Conservation (phyloP, 2,329 filamentous ascomycete genomes). For the Alternaria sp. region DNA sequence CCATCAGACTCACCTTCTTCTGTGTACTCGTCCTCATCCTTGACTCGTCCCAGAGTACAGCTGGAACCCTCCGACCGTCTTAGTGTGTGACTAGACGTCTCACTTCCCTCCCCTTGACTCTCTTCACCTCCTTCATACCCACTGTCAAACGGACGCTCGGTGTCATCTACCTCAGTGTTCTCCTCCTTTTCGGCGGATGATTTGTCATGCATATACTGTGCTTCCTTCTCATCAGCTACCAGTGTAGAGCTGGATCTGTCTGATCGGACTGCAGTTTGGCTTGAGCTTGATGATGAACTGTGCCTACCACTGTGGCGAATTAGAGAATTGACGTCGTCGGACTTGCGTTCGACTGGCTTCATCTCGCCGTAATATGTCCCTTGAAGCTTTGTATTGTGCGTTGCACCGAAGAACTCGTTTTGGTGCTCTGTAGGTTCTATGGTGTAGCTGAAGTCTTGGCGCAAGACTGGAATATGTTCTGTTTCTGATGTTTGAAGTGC, state of each 20-base stretch:
- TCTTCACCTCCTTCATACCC: neutral
- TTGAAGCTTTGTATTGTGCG: neutral
- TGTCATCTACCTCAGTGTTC: neutral
- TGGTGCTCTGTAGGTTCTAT: too few species aligned
- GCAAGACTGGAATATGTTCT: neutral
- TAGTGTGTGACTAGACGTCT: neutral
- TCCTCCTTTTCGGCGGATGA: neutral
- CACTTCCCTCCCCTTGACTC: neutral
- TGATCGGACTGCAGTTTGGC: neutral
- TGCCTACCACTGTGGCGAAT: fast-evolving
- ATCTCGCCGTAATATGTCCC: fast-evolving
- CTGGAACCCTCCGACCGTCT: neutral
- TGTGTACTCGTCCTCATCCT: neutral
- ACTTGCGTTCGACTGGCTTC: neutral
- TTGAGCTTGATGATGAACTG: neutral
- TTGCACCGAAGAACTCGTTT: neutral
- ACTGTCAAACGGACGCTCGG: neutral
- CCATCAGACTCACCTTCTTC: neutral
- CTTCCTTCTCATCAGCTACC: neutral
- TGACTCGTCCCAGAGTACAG: neutral
- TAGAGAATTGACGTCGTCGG: neutral
- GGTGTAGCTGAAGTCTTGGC: neutral
- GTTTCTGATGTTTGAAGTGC: neutral
- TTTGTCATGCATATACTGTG: neutral
- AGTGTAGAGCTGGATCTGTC: neutral